These are phyloP conservation scores for Plectosphaerella sp. DNA, from an alignment of 2,329 filamentous ascomycete genomes.

Conservation along the genomic window DNA sequence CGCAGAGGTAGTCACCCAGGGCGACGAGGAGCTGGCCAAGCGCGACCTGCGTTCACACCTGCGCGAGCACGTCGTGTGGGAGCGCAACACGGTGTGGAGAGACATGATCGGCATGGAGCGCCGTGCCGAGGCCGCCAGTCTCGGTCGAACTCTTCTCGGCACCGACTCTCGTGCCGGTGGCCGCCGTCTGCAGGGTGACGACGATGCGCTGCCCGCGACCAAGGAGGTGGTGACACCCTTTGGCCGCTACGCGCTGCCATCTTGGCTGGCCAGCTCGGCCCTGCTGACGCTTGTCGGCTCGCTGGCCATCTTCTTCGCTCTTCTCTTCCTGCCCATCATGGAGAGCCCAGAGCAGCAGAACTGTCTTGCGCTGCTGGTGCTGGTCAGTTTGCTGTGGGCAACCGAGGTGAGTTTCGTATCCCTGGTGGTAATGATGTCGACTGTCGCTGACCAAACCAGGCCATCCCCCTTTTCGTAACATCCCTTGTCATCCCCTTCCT, in stretches of 20 bases:
- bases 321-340: conserved; percentile 79
- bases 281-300: conserved; percentile 73
- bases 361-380: conserved; percentile 86
- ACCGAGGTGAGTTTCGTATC: conserved; percentile 64
- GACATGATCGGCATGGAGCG: conserved; percentile 98
- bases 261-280: conserved; percentile 79
- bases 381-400: conserved; percentile 93
- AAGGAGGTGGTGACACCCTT: conserved; percentile 77
- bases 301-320: conserved; percentile 65
- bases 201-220: conserved; percentile 54
- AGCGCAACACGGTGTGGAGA: conserved; percentile 96
- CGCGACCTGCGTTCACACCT: conserved; percentile 87
- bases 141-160: conserved; percentile 81
- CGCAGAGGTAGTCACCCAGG: conserved; percentile 74
- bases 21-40: conserved; percentile 71
- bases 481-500: conserved; percentile 91
- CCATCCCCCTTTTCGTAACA: conserved; percentile 95
- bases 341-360: conserved; percentile 88
- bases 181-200: conserved; percentile 79
- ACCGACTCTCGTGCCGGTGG: conserved; percentile 63
- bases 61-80: conserved; percentile 96
- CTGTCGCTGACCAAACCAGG: conserved; percentile 41
- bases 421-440: neutral
- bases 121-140: conserved; percentile 87
- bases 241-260: conserved; percentile 69